Evolutionary conservation across 2,329 filamentous ascomycete species (phyloP).

Genomic region (Eutypella sp.): DNA sequence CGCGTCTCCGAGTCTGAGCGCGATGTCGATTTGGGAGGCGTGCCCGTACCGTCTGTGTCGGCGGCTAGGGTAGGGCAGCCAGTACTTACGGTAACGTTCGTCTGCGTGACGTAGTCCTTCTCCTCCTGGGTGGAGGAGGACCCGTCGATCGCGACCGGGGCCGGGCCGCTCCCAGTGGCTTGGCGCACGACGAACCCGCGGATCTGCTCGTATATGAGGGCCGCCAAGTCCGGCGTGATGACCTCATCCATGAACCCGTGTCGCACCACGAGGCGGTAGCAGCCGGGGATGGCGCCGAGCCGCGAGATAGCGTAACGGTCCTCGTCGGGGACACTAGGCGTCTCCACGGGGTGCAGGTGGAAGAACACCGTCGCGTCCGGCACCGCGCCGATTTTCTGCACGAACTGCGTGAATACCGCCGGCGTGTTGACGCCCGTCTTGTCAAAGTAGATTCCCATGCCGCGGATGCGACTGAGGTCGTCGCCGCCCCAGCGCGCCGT

Average conservation of each 20-base stretch:
- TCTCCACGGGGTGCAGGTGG: slow-evolving; percentile 60
- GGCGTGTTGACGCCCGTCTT: slow-evolving; percentile 64
- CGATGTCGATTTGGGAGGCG: slow-evolving; percentile 1
- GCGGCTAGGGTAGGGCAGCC: no score
- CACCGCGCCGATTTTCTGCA: slow-evolving; percentile 62
- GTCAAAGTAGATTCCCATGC: slow-evolving; percentile 71
- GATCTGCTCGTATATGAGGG: slow-evolving; percentile 56
- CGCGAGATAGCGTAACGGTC: slow-evolving; percentile 45
- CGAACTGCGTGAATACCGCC: slow-evolving; percentile 66
- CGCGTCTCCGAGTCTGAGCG: slow-evolving; percentile 5
- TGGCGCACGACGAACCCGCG: slow-evolving; percentile 41
- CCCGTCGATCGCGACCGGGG: slow-evolving; percentile 3
- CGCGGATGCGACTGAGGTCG: slow-evolving; percentile 44
- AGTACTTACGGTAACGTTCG: no score
- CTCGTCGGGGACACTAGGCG: slow-evolving; percentile 46
- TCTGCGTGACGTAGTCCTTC: background rate
- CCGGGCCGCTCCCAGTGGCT: slow-evolving; percentile 12
- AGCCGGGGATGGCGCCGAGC: slow-evolving; percentile 48
- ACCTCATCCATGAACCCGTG: slow-evolving; percentile 72
- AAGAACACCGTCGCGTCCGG: slow-evolving; percentile 71
- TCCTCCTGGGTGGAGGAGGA: no score
- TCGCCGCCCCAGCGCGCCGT: slow-evolving; percentile 37
- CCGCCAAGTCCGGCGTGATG: slow-evolving; percentile 58
- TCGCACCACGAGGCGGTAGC: slow-evolving; percentile 64
- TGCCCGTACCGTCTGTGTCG: no score